Conservation (phyloP, 2,329 filamentous ascomycete genomes). For the Epichloe festucae region DNA sequence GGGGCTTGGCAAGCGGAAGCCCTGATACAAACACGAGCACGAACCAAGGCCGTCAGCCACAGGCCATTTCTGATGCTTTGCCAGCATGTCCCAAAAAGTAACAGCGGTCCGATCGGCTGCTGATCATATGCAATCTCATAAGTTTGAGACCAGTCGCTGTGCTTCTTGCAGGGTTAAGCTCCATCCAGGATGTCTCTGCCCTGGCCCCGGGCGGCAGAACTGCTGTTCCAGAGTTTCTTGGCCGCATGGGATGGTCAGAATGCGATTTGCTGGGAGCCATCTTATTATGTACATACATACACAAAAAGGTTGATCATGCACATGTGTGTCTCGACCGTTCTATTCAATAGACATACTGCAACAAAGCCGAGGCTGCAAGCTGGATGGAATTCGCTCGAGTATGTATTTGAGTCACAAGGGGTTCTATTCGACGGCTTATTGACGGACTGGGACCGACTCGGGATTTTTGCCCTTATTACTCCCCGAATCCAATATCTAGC, state of each 20-base stretch:
- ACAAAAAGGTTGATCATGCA: too few relatives aligned
- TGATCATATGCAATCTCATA: neutral
- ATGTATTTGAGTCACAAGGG: neutral
- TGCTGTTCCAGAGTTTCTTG: too few relatives aligned
- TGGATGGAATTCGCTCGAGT: neutral
- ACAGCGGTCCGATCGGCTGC: slow-evolving; percentile 2
- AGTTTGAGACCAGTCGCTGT: neutral
- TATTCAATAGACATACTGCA: too few relatives aligned
- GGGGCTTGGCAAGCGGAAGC: neutral
- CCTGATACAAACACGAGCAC: neutral
- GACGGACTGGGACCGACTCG: too few relatives aligned
- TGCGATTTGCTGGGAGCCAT: neutral
- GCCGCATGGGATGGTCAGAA: too few relatives aligned
- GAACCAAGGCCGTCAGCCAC: neutral
- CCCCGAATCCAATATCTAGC: too few relatives aligned
- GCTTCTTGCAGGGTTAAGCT: neutral
- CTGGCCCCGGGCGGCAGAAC: too few relatives aligned
- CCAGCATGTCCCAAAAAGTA: neutral
- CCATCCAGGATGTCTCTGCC: neutral
- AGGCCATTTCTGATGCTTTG: neutral
- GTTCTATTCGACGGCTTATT: neutral
- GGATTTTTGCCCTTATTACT: neutral
- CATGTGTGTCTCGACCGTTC: neutral
- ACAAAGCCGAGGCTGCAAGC: neutral
- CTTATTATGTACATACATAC: neutral